Conservation (phyloP, 805 yeast species). For the Metschnikowia cubensis region DNA sequence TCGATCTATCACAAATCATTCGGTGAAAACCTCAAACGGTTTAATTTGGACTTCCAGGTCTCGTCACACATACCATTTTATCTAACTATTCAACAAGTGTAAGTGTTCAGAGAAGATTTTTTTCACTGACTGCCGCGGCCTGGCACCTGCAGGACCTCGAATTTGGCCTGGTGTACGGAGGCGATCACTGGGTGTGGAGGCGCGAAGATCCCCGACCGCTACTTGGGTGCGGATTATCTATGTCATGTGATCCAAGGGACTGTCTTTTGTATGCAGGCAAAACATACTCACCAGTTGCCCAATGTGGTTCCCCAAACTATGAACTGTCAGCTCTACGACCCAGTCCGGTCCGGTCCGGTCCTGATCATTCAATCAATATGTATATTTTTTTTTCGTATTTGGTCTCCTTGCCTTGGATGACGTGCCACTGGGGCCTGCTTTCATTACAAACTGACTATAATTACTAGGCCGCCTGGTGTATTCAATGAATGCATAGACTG, state of each 20-base stretch:
- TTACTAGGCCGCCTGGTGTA: slow-evolving; percentile 5
- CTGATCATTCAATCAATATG: not conserved
- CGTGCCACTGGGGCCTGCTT: slow-evolving; percentile 5
- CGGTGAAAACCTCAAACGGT: no score
- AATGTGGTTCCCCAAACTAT: not conserved
- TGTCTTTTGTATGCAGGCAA: not conserved
- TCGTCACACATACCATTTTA: slow-evolving; percentile 19
- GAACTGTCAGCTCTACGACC: not conserved
- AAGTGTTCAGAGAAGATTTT: slow-evolving; percentile 10
- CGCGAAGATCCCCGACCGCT: not conserved
- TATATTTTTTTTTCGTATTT: not conserved
- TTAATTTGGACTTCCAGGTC: no score
- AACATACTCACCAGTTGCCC: not conserved
- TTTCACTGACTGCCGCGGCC: slow-evolving; percentile 13
- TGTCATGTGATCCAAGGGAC: not conserved
- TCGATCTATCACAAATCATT: no score
- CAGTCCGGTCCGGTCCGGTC: not conserved
- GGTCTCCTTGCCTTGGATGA: slow-evolving; percentile 4
- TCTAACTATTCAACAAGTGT: slow-evolving; percentile 14
- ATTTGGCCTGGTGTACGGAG: not conserved
- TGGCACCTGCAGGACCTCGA: not conserved
- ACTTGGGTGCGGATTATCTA: no score
- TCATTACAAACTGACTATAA: slow-evolving; percentile 6
- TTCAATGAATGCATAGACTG: slow-evolving; percentile 5
- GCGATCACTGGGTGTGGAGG: not conserved